Evolutionary conservation across 2,329 filamentous ascomycete genomes (phyloP).

Genomic region (Ophiostoma montium): DNA sequence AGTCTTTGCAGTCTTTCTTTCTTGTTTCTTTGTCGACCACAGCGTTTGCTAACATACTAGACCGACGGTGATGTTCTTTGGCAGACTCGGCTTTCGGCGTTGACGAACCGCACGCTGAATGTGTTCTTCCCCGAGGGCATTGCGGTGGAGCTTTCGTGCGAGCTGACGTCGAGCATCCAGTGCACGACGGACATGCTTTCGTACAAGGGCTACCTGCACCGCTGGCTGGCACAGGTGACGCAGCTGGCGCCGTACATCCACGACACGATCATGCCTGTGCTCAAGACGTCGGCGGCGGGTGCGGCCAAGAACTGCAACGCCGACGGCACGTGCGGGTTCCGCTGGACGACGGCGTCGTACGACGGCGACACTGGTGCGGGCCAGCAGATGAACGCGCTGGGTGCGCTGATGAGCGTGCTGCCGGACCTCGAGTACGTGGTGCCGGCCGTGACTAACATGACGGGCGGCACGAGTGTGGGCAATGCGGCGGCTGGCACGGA

Average conservation of each 20-base stretch:
- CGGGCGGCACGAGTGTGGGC: slow-evolving; percentile 28
- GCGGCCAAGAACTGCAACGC: slow-evolving; percentile 46
- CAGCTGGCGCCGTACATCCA: slow-evolving; percentile 48
- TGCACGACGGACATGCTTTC: slow-evolving; percentile 61
- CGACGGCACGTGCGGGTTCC: slow-evolving; percentile 50
- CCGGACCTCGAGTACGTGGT: slow-evolving; percentile 17
- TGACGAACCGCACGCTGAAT: slow-evolving; percentile 35
- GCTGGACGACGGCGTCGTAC: slow-evolving; percentile 36
- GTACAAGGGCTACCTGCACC: slow-evolving; percentile 57
- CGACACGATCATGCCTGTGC: slow-evolving; percentile 39
- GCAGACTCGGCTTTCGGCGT: slow-evolving; percentile 39
- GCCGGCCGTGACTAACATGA: slow-evolving; percentile 23
- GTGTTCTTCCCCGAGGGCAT: slow-evolving; percentile 43
- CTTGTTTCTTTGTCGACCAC: background rate
- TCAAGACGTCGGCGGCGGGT: slow-evolving; percentile 42
- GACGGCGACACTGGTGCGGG: slow-evolving; percentile 33
- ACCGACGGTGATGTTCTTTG: slow-evolving; percentile 38
- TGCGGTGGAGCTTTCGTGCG: slow-evolving; percentile 55
- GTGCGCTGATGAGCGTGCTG: slow-evolving; percentile 31
- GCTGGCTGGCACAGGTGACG: slow-evolving; percentile 48
- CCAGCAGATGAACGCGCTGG: slow-evolving; percentile 37
- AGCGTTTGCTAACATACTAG: slow-evolving; percentile 18
- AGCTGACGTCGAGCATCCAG: slow-evolving; percentile 25
- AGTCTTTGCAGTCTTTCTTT: slow-evolving; percentile 15
- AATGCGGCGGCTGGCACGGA: slow-evolving; percentile 19